phyloP scores from a whole-genome alignment of 108 stramenopile genomes.

The Cyclotella baltica region DNA sequence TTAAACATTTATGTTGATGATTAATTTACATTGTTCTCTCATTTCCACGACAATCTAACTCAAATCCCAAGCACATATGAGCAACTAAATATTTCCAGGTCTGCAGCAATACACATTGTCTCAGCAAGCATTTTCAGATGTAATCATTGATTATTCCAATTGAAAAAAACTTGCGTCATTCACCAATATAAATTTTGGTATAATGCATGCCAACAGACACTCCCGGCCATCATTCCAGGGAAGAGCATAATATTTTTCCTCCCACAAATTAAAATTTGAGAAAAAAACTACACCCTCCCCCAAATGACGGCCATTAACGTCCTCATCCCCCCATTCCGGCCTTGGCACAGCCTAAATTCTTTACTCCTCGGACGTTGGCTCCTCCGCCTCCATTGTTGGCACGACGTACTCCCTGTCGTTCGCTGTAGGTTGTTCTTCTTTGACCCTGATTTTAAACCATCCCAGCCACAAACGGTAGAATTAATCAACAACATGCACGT shows the following conservation, averaged over 20 bases:
- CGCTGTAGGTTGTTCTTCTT: conserved; percentile 43
- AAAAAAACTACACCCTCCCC: neutral
- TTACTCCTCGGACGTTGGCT: conserved; percentile 42
- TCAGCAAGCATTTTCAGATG: conserved; percentile 40
- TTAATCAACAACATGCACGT: neutral
- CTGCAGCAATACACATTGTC: conserved; percentile 15
- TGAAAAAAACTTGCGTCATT: conserved; percentile 43
- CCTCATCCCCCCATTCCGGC: conserved; percentile 50
- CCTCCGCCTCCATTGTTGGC: conserved; percentile 29
- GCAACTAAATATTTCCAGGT: conserved; percentile 11
- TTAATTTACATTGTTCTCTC: too few species aligned
- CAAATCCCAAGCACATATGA: too few species aligned
- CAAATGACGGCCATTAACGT: conserved; percentile 52
- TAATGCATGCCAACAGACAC: conserved; percentile 22
- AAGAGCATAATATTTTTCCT: neutral
- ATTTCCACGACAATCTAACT: too few species aligned
- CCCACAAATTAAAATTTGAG: neutral
- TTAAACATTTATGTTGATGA: too few species aligned
- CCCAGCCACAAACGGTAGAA: neutral
- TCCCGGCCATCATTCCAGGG: conserved; percentile 48
- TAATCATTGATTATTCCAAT: neutral
- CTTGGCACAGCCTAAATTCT: conserved; percentile 46
- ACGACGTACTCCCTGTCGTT: conserved; percentile 51
- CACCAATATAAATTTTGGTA: conserved; percentile 25
- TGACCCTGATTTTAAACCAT: conserved; percentile 28